Base-by-base conservation (phyloP, 345 rosid species). In the Dovyalis caffra region DNA sequence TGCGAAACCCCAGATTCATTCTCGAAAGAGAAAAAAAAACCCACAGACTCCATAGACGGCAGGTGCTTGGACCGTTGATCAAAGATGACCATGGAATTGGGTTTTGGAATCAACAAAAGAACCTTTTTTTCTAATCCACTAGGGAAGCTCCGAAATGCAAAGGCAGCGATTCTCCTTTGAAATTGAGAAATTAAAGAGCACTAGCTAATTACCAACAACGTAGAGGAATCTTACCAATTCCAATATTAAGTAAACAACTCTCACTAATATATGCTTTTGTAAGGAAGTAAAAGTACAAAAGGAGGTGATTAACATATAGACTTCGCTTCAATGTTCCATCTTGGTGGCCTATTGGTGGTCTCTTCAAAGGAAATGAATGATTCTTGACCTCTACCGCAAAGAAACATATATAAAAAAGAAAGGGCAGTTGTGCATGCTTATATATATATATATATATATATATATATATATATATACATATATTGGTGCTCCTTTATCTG, bases 41-140 rank as follows among this genome's bases (percentile, higher is more conserved):
- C 8, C 32, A n/a, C 51, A 62, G 64, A 76, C 63, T 76, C 74
- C 79, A 6, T 28, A 21, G 60, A 66, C 69, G 72, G 66, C 66
- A 0, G 65, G 14, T 8, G 28, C 5, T 74, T 71, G 77, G 40
- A 74, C 70, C 63, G 28, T 57, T 64, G 64, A 32, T 43, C 12
- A 28, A 51, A 5, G 38, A 64, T 40, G 61, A 2, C 34, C 38
- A 26, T 51, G 26, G 62, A 73, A 26, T 74, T 35, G 60, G 74
- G 37, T 73, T 80, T 65, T 60, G 80, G 80, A 84, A 81, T 81
- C 73, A 77, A 57, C 31, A 20, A 77, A 53, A 74, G 56, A 26
- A 11, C 35, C 11, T 15, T 8, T 10, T 62, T 70, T 56, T 73
- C 5, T 66, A 78, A 70, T 70, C 67, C 71, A 78, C 65, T 62